A percentile compares a stretch with the other conserved stretches of the same genome.
phyloP scores from a whole-genome alignment of 768 basidiomycete genomes.

The Trametes meyenii region DNA sequence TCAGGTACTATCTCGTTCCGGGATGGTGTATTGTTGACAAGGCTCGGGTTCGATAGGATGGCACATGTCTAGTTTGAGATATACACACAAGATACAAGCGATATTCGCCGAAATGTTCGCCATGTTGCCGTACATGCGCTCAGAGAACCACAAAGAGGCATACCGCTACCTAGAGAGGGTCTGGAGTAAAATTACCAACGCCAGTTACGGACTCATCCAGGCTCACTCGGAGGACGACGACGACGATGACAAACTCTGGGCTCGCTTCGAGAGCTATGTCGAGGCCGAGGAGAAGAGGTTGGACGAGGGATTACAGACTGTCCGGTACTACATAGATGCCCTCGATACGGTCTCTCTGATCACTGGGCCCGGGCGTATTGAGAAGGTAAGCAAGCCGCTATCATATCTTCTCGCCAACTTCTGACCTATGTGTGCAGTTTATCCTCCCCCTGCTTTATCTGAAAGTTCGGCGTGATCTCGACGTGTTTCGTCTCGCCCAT shows the following conservation, averaged over 20 bases:
- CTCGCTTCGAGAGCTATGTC: slow-evolving; percentile 14
- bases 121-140: background rate
- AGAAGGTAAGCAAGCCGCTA: slow-evolving; percentile 29
- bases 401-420: background rate
- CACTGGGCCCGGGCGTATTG: slow-evolving; percentile 36
- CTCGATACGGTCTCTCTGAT: slow-evolving; percentile 33
- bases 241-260: background rate
- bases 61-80: background rate
- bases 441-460: slow-evolving; percentile 40
- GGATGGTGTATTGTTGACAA: background rate
- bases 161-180: background rate
- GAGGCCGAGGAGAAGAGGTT: slow-evolving; percentile 30
- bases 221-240: background rate
- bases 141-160: background rate
- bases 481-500: slow-evolving; percentile 33
- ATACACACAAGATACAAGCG: background rate
- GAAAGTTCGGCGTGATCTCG: slow-evolving; percentile 37
- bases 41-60: background rate
- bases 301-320: slow-evolving; percentile 29
- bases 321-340: slow-evolving; percentile 37
- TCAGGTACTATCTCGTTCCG: slow-evolving; percentile 28
- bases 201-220: too few relatives aligned
- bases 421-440: slow-evolving; percentile 27
- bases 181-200: background rate
- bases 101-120: background rate